phyloP scores from a whole-genome alignment of 768 basidiomycete species.

The Lepiota venenata region DNA sequence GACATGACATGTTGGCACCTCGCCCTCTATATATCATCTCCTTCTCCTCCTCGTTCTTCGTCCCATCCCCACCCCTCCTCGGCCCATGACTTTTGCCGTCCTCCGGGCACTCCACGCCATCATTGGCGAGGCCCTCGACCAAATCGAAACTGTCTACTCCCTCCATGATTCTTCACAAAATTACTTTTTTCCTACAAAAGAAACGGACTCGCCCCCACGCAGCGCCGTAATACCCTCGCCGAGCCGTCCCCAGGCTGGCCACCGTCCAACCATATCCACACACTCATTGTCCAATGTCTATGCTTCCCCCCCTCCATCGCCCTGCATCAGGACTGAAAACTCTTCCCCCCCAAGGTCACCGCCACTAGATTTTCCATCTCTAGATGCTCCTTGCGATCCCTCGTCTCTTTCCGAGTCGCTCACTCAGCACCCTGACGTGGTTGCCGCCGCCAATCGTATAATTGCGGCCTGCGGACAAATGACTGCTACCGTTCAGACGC shows the following conservation, averaged over 20 bases:
- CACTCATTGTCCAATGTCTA: constrained; percentile 22
- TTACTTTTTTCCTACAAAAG: neutral
- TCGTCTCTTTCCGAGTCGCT: constrained; percentile 49
- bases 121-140: constrained; percentile 64
- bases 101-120: constrained; percentile 63
- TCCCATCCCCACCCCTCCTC: neutral
- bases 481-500: constrained; percentile 57
- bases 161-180: constrained; percentile 15
- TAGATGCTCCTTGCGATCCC: constrained; percentile 45
- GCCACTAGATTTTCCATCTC: constrained; percentile 52
- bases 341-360: neutral
- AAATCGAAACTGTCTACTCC: constrained; percentile 60
- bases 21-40: constrained; percentile 4
- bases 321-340: constrained; percentile 20
- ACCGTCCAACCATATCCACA: constrained; percentile 7
- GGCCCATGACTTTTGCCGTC: constrained; percentile 54
- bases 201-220: constrained; percentile 7
- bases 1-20: constrained; percentile 6
- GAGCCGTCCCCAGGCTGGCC: neutral
- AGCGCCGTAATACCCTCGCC: constrained; percentile 13
- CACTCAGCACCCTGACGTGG: constrained; percentile 56
- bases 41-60: constrained; percentile 1
- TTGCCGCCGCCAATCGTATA: constrained; percentile 58
- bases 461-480: constrained; percentile 71
- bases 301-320: constrained; percentile 31